Evolutionary conservation across 2,329 filamentous ascomycete species (phyloP), one percentile per base, ranked within the genome.

Genomic region (Ambrosiella xylebori): DNA sequence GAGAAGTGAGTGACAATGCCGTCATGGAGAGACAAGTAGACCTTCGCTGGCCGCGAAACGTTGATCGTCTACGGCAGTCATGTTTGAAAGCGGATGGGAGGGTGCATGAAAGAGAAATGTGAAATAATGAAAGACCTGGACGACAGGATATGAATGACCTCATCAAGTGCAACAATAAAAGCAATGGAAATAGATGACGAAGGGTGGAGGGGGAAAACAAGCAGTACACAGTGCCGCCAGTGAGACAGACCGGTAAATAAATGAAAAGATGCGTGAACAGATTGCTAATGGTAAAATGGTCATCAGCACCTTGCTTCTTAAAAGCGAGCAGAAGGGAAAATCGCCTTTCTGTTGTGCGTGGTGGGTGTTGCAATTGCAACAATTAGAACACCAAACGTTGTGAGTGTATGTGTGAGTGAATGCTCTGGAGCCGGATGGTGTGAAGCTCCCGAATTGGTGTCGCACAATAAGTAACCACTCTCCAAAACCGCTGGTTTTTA

Each of bases 1-100:
- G 59, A 51, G 41, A 56, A 60, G 51, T 55, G 54, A 58, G 53
- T 27, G 27, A 27, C 27, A 27, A 27, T 27, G 3, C 2, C 27
- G 4, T 27, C 27, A 27, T 27, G 27, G 27, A 3, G 27, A 27
- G 27, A 27, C 27, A 27, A 27, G 27, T 27, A 27, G 27, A 27
- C 27, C 27, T 3, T 27, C 27, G 5, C 3, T 27, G 27, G 27
- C 27, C 27, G 27, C 5, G 27, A 27, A 27, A 27, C 27, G 27
- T 27, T 27, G 27, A 3, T 27, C 27, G 27, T 27, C 27, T 27
- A 27, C 4, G 27, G 27, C 27, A 2, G 4, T 27, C 27, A 27
- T 27, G 27, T 27, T 27, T 27, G 27, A 27, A 3, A 27, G 27
- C 27, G 3, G 27, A 27, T 27, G 27, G 27, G 27, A 27, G 27